Conservation (phyloP, 805 yeast genomes). For the Teunomyces lycoperdinae region DNA sequence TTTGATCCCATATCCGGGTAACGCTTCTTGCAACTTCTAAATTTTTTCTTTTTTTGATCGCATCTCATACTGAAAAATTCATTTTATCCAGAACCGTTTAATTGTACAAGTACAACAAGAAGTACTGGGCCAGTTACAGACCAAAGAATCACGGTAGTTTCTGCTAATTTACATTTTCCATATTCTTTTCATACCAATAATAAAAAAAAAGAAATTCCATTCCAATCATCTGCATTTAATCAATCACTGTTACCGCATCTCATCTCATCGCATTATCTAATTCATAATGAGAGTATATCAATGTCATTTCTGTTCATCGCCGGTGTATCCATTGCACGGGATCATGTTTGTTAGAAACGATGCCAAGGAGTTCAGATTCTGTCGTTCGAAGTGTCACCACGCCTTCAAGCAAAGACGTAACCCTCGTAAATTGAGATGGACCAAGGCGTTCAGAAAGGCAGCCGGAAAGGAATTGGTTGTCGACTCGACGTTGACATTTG, state of each 20-base stretch:
- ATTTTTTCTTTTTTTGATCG: conserved; percentile 1
- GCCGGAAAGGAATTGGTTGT: conserved; percentile 99
- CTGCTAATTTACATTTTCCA: neutral
- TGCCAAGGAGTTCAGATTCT: conserved; percentile 95
- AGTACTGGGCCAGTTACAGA: neutral
- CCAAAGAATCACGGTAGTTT: neutral
- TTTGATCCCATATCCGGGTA: neutral
- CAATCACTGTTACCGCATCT: neutral
- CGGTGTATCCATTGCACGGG: conserved; percentile 82
- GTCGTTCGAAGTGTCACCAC: conserved; percentile 97
- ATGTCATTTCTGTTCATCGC: conserved; percentile 97
- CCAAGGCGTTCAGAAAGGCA: conserved; percentile 97
- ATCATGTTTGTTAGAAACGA: conserved; percentile 97
- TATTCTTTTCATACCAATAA: neutral
- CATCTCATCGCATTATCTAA: neutral
- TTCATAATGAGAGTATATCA: conserved; percentile 72
- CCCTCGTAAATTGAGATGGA: conserved; percentile 97
- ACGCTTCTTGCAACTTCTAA: neutral
- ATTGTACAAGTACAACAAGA: neutral
- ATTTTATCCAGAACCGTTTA: neutral
- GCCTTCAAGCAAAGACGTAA: conserved; percentile 97
- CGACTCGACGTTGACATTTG: conserved; percentile 92
- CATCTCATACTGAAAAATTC: conserved; percentile 2
- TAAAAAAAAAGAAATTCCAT: too few species aligned
- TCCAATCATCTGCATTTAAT: neutral